phyloP scores from a whole-genome alignment of 192 early-diverging fungal species.

The Gamsiella multidivaricata region DNA sequence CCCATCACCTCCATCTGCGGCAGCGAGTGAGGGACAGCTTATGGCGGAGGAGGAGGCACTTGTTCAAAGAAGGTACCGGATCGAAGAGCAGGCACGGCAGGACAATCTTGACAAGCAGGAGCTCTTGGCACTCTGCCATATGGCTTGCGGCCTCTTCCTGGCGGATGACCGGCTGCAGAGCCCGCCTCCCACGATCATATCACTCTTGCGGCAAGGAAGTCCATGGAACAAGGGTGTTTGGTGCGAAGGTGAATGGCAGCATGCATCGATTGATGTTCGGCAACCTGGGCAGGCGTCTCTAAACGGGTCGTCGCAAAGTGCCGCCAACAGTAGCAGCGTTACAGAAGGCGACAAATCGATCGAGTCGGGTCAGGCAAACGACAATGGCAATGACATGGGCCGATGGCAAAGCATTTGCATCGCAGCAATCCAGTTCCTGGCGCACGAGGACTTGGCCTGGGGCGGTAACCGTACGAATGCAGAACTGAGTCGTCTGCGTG shows the following conservation, averaged over 20 bases:
- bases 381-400: slow-evolving; percentile 8
- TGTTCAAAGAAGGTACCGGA: slow-evolving; percentile 18
- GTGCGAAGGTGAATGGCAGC: slow-evolving; percentile 44
- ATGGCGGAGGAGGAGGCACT: slow-evolving; percentile 9
- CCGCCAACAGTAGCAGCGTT: no score
- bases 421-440: slow-evolving; percentile 42
- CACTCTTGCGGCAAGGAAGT: slow-evolving; percentile 25
- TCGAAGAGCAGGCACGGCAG: slow-evolving; percentile 40
- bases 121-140: slow-evolving; percentile 36
- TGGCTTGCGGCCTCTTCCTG: slow-evolving; percentile 52
- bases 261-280: slow-evolving; percentile 9
- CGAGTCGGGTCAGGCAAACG: no score
- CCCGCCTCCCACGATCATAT: slow-evolving; percentile 39
- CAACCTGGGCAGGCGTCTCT: no score
- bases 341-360: no score
- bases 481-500: slow-evolving; percentile 39
- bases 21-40: not conserved
- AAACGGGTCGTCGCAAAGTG: no score
- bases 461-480: slow-evolving; percentile 38
- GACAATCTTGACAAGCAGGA: slow-evolving; percentile 36
- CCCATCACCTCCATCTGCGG: not conserved
- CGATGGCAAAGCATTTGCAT: slow-evolving; percentile 42
- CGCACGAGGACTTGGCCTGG: slow-evolving; percentile 41
- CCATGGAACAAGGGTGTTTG: slow-evolving; percentile 49
- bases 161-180: not conserved